Evolutionary conservation across 2,329 filamentous ascomycete species (phyloP), one percentile per base, ranked within the genome.

Genomic region (Calonectria hawksworthii): DNA sequence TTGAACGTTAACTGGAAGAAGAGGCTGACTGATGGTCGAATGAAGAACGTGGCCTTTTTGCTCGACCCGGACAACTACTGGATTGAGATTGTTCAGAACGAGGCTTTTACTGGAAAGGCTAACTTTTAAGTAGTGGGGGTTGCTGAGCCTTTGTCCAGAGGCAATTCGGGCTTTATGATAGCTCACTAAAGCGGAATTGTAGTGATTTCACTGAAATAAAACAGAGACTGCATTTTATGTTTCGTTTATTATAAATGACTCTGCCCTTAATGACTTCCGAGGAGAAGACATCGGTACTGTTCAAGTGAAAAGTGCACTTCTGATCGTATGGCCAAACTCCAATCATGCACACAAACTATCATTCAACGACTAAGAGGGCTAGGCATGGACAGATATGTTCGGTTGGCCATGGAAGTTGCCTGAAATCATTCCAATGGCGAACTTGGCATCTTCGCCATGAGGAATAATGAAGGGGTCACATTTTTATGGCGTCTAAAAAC

Each of bases 21-120:
- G 92, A 91, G 95, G 78, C 89, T 99, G 75, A 98, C 95, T 2
- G 96, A 99, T 77, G 96, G 96, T 2, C 89, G 91, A 59, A 98
- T 98, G 96, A 96, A 95, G 90, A 95, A 97, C 78, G 93, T 99
- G 69, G 97, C 97, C 0, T 99, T 99, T 83, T 87, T 99, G 61
- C 88, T 98, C 63, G 96, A 96, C 80, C 96, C 96, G 0, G 96
- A 98, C 85, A 92, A 91, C 64, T 98, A 98, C 86, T 98, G 94
- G 95, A 90, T 95, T 69, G 92, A 94, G 86, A 83, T 93, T 81
- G 89, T 98, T 66, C 95, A 98, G 87, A 98, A 98, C 81, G 93
- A 95, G 86, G 89, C 87, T 69, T 88, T 94, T 74, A 90, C 86
- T 8, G 88, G 87, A 64, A 87, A 90, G 85, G 83, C 86, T 44